Base-by-base conservation (phyloP, 148 eudicot species). In the Fallopia convolvulus region DNA sequence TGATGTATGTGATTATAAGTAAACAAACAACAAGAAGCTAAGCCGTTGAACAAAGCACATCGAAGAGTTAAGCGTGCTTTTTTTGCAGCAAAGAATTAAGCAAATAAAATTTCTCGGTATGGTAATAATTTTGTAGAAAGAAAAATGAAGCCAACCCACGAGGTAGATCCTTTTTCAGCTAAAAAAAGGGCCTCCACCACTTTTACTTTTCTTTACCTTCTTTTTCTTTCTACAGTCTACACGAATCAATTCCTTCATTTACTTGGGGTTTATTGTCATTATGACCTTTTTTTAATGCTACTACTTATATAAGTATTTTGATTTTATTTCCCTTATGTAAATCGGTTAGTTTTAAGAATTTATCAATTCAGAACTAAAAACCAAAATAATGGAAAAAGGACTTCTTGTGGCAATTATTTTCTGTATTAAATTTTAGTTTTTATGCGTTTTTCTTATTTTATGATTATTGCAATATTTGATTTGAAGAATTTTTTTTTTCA, bases 161-260 rank as follows among this genome's bases (percentile, higher is more conserved):
- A 68, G 72, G 0, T 68, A 33, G n/a, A 68, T 68, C 72, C 20
- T 36, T 68, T 68, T 68, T 68, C 72, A 68, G 72, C 15, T 68
- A 68, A 36, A 68, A 68, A 36, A 68, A 36, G 72, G 72, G 72
- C 72, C 32, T 39, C 21, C 2, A 12, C 44, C 72, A 68, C 72
- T 68, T 68, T 68, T 39, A 68, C 72, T 68, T 68, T 68, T 68
- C 72, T 68, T 68, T 68, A 68, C 42, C 72, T 42, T 68, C 46
- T 68, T 68, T 66, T 39, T 5, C 44, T 39, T 68, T 68, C 44
- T 39, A 33, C 44, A 8, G 36, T 68, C 44, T 39, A 33, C 44
- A 8, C 44, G 72, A 68, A 68, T 68, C 70, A 68, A 68, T 68
- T 68, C 72, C 72, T 68, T 39, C 72, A 68, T 36, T 68, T 33